Evolutionary conservation across 73 alveolate species (phyloP).

Genomic region (Halteria grandinella): DNA sequence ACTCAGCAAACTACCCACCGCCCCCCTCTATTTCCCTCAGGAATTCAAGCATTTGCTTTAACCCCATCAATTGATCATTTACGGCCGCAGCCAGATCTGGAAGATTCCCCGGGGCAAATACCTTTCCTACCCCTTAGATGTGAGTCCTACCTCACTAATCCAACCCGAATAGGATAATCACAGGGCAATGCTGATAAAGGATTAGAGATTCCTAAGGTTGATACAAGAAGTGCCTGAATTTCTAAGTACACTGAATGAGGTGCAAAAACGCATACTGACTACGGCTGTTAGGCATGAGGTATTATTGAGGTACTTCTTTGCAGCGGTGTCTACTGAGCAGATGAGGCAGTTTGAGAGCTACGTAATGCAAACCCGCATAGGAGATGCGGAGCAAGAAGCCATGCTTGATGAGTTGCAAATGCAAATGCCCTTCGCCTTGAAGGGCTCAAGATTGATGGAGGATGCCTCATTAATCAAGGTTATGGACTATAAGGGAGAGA

Average conservation of each 20-base stretch:
- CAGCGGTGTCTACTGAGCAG: not conserved
- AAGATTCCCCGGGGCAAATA: conserved; percentile 6
- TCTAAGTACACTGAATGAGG: not conserved
- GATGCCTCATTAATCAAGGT: conserved; percentile 33
- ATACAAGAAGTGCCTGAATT: conserved; percentile 44
- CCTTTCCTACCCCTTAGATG: not conserved
- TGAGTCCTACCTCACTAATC: not conserved
- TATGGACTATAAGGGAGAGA: conserved; percentile 18
- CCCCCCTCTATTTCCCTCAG: conserved; percentile 13
- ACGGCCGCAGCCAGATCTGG: conserved; percentile 13
- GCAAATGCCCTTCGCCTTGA: too few species aligned
- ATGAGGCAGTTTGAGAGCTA: conserved; percentile 10
- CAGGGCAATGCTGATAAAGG: not conserved
- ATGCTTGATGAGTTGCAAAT: conserved; percentile 17
- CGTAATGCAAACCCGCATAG: not conserved
- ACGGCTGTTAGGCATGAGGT: conserved; percentile 7
- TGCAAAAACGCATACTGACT: not conserved
- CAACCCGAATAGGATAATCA: not conserved
- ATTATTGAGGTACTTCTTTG: conserved; percentile 26
- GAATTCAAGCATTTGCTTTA: conserved; percentile 16
- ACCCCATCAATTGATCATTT: not conserved
- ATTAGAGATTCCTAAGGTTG: conserved; percentile 4
- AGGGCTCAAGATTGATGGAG: too few species aligned
- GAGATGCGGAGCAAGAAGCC: conserved; percentile 35
- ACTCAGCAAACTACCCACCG: not conserved